Evolutionary conservation across 805 yeast species (phyloP).

Genomic region (Sugiyamaella americana): DNA sequence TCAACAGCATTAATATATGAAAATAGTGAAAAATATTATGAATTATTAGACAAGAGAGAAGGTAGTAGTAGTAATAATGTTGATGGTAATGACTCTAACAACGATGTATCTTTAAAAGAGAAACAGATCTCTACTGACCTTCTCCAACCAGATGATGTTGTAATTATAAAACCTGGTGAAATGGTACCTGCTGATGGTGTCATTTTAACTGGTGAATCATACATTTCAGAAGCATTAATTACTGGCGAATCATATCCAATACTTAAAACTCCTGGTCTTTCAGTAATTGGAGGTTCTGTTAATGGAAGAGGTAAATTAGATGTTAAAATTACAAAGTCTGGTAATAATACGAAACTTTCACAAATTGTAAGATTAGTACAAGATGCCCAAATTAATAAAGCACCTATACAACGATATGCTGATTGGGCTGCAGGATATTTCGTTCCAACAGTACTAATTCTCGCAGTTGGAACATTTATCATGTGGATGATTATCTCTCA

Average conservation of each 20-base stretch:
- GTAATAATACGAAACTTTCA: slow-evolving; percentile 78
- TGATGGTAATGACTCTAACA: slow-evolving; percentile 1
- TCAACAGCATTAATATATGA: slow-evolving; percentile 54
- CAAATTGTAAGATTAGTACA: slow-evolving; percentile 82
- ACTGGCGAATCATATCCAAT: slow-evolving; percentile 90
- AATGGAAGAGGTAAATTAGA: slow-evolving; percentile 72
- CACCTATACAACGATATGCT: slow-evolving; percentile 87
- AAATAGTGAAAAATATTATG: slow-evolving; percentile 15
- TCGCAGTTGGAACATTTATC: slow-evolving; percentile 62
- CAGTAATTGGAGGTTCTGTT: slow-evolving; percentile 83
- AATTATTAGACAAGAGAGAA: slow-evolving; percentile 12
- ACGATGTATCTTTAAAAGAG: slow-evolving; percentile 34
- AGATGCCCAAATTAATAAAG: slow-evolving; percentile 80
- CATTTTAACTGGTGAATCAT: slow-evolving; percentile 71
- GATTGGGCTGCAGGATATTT: slow-evolving; percentile 80
- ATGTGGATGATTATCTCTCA: slow-evolving; percentile 49
- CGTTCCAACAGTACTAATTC: slow-evolving; percentile 64
- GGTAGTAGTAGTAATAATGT: background rate
- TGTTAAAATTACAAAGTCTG: slow-evolving; percentile 63
- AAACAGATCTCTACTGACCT: slow-evolving; percentile 63
- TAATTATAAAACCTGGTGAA: slow-evolving; percentile 76
- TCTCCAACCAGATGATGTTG: slow-evolving; percentile 70
- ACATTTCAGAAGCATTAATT: slow-evolving; percentile 79
- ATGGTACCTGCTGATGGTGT: slow-evolving; percentile 90
- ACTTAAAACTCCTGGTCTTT: slow-evolving; percentile 51